phyloP scores from a whole-genome alignment of 2,329 filamentous ascomycete species.

The Beauveria sp. region DNA sequence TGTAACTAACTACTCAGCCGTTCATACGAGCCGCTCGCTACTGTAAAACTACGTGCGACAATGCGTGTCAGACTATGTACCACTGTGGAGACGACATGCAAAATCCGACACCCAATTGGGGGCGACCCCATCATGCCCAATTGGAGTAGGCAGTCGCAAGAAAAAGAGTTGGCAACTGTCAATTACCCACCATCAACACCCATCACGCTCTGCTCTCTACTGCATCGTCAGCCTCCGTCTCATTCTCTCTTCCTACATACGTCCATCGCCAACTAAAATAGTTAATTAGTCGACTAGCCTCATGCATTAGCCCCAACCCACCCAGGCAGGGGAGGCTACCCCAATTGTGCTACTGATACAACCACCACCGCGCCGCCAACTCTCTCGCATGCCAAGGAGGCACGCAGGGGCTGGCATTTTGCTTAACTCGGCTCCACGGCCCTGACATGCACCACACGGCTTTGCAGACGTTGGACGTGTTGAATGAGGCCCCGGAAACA shows the following conservation, averaged over 20 bases:
- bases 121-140: neutral
- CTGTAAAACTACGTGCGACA: conserved; percentile 2
- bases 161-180: no score
- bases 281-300: neutral
- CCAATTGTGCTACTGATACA: neutral
- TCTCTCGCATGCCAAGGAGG: neutral
- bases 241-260: neutral
- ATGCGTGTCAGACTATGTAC: conserved; percentile 3
- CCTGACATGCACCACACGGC: conserved; percentile 4
- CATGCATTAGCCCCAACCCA: conserved; percentile 2
- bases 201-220: neutral
- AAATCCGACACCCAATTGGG: neutral
- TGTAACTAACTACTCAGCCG: neutral
- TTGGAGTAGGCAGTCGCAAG: no score
- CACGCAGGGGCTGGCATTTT: neutral
- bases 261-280: conserved; percentile 4
- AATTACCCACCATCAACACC: neutral
- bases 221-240: neutral
- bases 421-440: conserved; percentile 2
- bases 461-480: conserved; percentile 5
- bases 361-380: neutral
- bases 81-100: neutral
- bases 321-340: neutral
- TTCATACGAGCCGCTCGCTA: neutral
- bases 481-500: neutral